Percentiles rank a stretch among this genome's conserved stretches.
These are phyloP conservation scores for Nissolia schottii DNA, from an alignment of 306 rosid species.

Conservation along the genomic window DNA sequence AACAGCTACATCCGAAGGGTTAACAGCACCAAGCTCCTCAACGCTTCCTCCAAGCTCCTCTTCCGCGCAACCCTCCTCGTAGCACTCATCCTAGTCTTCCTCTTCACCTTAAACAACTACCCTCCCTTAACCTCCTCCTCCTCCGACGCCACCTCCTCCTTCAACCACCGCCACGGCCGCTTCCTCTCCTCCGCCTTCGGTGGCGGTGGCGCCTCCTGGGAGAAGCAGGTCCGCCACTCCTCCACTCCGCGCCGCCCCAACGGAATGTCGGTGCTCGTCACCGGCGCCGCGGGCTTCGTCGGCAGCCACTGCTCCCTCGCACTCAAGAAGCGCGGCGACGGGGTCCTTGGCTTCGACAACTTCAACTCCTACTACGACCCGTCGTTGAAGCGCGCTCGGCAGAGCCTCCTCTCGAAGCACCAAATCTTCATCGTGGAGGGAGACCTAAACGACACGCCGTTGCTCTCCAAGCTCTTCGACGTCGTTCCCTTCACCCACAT, in stretches of 20 bases:
- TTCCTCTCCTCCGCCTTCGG: slow-evolving; percentile 71
- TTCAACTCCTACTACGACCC: slow-evolving; percentile 90
- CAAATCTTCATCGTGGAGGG: slow-evolving; percentile 72
- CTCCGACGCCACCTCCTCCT: slow-evolving; percentile 30
- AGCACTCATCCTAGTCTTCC: slow-evolving; percentile 61
- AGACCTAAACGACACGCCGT: slow-evolving; percentile 66
- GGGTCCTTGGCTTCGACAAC: slow-evolving; percentile 77
- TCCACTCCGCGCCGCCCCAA: slow-evolving; percentile 63
- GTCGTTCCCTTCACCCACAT: slow-evolving; percentile 78
- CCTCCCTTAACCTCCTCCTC: slow-evolving; percentile 42
- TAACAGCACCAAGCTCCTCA: slow-evolving; percentile 78
- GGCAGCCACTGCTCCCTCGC: slow-evolving; percentile 81
- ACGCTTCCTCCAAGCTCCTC: slow-evolving; percentile 85
- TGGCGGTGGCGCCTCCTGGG: slow-evolving; percentile 79
- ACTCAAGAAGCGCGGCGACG: slow-evolving; percentile 83
- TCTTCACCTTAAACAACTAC: slow-evolving; percentile 73
- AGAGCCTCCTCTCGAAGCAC: slow-evolving; percentile 42
- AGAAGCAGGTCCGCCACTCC: slow-evolving; percentile 74
- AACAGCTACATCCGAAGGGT: slow-evolving; percentile 78
- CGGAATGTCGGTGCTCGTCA: slow-evolving; percentile 70
- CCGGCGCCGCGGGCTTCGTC: slow-evolving; percentile 86
- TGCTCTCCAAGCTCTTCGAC: slow-evolving; percentile 73
- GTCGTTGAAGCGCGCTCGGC: slow-evolving; percentile 67
- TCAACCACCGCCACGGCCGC: slow-evolving; percentile 16
- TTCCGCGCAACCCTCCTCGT: slow-evolving; percentile 77